A percentile compares a stretch with the other conserved stretches of the same genome.
phyloP scores from a whole-genome alignment of 2,329 filamentous ascomycete genomes.

The Fusarium protoensiforme region DNA sequence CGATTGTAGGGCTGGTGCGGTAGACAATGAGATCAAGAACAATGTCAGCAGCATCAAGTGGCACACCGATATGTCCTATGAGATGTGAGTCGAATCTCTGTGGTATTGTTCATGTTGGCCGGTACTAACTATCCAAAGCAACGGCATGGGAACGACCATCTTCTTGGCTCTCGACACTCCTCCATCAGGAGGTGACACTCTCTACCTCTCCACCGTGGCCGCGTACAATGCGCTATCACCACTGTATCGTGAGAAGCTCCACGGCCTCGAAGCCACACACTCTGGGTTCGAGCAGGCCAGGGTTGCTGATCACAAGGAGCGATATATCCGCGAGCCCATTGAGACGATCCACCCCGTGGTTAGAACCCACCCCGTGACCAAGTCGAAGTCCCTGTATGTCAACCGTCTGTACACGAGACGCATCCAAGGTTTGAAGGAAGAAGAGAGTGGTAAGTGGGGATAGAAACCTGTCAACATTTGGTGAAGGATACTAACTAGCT shows the following conservation, averaged over 20 bases:
- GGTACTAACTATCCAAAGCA: not conserved
- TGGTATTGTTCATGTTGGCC: not conserved
- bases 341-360: not conserved
- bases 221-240: not conserved
- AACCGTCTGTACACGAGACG: conserved; percentile 1
- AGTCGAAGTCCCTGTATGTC: conserved; percentile 6
- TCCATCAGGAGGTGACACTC: not conserved
- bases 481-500: not conserved
- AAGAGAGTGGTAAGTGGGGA: not conserved
- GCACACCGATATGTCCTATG: conserved; percentile 8
- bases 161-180: not conserved
- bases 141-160: not conserved
- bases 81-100: not conserved
- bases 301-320: not conserved
- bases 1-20: conserved; percentile 1
- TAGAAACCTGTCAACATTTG: not conserved
- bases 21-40: conserved; percentile 24
- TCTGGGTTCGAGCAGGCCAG: not conserved
- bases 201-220: not conserved
- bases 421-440: not conserved
- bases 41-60: conserved; percentile 5
- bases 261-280: conserved; percentile 3
- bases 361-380: not conserved
- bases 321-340: not conserved
- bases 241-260: not conserved